These are phyloP conservation scores for Populus ilicifolia DNA, from an alignment of 345 rosid genomes.

Conservation along the genomic window DNA sequence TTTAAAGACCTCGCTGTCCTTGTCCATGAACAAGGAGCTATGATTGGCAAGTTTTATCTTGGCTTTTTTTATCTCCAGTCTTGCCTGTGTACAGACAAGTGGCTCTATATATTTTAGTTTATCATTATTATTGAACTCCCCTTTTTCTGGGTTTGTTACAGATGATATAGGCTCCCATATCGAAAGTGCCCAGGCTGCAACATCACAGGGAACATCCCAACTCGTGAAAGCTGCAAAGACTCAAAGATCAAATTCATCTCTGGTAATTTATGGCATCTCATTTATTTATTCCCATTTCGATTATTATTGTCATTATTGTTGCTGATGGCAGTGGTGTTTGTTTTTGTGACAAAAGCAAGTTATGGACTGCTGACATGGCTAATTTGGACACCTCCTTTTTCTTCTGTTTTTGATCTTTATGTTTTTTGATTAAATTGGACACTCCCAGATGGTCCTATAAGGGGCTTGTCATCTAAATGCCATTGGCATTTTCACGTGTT, in stretches of 20 bases:
- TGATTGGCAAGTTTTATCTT: constrained; percentile 56
- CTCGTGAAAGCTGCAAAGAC: constrained; percentile 79
- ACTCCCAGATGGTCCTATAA: background rate
- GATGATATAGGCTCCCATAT: constrained; percentile 81
- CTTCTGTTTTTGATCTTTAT: background rate
- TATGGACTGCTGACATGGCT: background rate
- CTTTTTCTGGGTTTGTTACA: constrained; percentile 22
- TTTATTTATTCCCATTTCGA: background rate
- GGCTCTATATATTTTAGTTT: background rate
- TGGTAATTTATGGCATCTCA: constrained; percentile 42
- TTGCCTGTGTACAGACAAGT: background rate
- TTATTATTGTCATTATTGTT: background rate
- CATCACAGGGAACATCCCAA: constrained; percentile 68
- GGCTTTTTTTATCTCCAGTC: background rate
- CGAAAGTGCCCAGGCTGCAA: constrained; percentile 68
- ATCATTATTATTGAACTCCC: background rate
- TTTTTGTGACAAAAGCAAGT: background rate
- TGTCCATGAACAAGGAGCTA: constrained; percentile 91
- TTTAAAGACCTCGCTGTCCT: constrained; percentile 90
- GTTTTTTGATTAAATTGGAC: background rate
- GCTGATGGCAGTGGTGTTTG: background rate
- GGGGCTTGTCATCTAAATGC: background rate
- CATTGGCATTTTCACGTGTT: background rate
- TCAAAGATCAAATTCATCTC: constrained; percentile 85
- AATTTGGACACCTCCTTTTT: background rate